Evolutionary conservation across 2,329 filamentous ascomycete species (phyloP).

Genomic region (Phialocephala sp.): DNA sequence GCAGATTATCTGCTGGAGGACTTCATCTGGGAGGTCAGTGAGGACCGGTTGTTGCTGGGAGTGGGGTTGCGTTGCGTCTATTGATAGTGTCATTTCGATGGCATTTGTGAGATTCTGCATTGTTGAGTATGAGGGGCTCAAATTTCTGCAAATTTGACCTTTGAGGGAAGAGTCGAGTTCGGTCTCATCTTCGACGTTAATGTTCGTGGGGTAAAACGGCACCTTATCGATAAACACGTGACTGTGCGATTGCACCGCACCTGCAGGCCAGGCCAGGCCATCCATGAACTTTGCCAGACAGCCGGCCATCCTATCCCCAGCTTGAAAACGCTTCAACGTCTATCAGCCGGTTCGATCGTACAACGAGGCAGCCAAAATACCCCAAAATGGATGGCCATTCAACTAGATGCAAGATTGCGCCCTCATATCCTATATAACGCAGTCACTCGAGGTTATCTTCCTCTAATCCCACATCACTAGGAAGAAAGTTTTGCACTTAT

Average conservation of each 20-base stretch:
- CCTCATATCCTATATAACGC: too few species aligned
- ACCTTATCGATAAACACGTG: constrained; percentile 8
- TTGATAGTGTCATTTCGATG: not conserved
- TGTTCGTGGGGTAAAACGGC: not conserved
- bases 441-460: too few species aligned
- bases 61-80: not conserved
- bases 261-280: too few species aligned
- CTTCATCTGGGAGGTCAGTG: constrained; percentile 70
- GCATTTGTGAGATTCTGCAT: not conserved
- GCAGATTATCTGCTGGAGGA: constrained; percentile 78
- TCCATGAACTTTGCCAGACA: too few species aligned
- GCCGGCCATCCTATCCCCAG: not conserved
- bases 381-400: too few species aligned
- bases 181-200: constrained; percentile 1
- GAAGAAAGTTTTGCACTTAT: too few species aligned
- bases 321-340: not conserved
- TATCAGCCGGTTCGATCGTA: too few species aligned
- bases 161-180: not conserved
- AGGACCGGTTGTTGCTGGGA: constrained; percentile 14
- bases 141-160: not conserved
- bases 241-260: not conserved
- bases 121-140: not conserved
- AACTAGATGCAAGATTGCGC: too few species aligned
- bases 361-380: too few species aligned
- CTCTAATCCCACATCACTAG: too few species aligned